A percentile compares a stretch with the other conserved stretches of the same genome.
Conservation (phyloP, 2,329 filamentous ascomycete genomes). For the Penicillium nordicum region DNA sequence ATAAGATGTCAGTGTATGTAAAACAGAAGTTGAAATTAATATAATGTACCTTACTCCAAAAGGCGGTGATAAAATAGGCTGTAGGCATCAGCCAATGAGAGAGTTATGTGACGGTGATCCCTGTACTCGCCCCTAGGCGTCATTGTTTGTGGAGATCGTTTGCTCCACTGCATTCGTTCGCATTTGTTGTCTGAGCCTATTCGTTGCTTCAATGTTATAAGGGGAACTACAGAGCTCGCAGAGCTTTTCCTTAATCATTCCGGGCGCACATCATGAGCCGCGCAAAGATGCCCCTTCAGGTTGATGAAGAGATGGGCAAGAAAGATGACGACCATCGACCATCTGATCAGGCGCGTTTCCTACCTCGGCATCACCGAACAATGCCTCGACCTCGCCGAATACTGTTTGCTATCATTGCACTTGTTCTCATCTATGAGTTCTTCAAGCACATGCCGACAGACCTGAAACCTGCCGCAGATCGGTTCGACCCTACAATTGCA, state of each 20-base stretch:
- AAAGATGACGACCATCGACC: constrained; percentile 60
- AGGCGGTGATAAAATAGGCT: too few species aligned
- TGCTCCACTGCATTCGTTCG: not conserved
- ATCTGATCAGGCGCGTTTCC: constrained; percentile 25
- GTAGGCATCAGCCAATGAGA: too few species aligned
- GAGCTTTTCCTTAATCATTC: constrained; percentile 15
- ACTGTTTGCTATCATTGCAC: constrained; percentile 45
- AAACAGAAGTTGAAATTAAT: too few species aligned
- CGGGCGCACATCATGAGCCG: constrained; percentile 34
- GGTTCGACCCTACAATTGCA: constrained; percentile 28
- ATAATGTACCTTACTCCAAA: too few species aligned
- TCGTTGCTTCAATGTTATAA: not conserved
- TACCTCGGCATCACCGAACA: constrained; percentile 34
- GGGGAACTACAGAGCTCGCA: constrained; percentile 10
- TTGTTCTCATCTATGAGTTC: constrained; percentile 60
- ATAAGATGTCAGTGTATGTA: too few species aligned
- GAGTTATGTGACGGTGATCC: too few species aligned
- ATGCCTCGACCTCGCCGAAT: constrained; percentile 50
- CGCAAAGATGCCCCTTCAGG: constrained; percentile 45
- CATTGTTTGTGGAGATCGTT: constrained; percentile 5
- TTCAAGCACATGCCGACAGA: constrained; percentile 60
- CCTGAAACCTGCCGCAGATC: constrained; percentile 34
- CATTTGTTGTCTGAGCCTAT: not conserved
- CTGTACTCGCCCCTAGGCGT: not conserved
- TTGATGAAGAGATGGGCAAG: constrained; percentile 63